phyloP scores from a whole-genome alignment of 345 rosid genomes.

The Firmiana major region DNA sequence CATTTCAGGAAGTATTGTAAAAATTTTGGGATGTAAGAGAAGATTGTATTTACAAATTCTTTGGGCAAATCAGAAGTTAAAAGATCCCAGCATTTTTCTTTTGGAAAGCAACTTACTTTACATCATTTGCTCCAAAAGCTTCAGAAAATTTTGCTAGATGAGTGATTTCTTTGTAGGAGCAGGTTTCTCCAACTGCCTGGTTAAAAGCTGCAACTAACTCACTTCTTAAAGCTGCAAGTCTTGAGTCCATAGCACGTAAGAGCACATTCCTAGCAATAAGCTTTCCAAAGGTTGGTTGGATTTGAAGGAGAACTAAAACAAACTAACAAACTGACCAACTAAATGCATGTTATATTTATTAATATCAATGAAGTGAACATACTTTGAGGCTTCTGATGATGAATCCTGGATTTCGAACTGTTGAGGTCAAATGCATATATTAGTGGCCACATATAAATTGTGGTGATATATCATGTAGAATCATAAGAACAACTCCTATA shows the following conservation, averaged over 20 bases:
- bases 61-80: constrained; percentile 4
- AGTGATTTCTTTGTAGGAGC: constrained; percentile 38
- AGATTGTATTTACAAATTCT: not conserved
- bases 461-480: not conserved
- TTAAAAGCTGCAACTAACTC: constrained; percentile 45
- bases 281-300: constrained; percentile 13
- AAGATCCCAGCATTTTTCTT: not conserved
- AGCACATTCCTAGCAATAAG: constrained; percentile 49
- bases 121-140: constrained; percentile 43
- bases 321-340: not conserved
- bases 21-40: not conserved
- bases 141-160: constrained; percentile 40
- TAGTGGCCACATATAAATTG: constrained; percentile 2
- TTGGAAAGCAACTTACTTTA: constrained; percentile 44
- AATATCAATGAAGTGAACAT: constrained; percentile 17
- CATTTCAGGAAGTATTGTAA: not conserved
- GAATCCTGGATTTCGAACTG: constrained; percentile 36
- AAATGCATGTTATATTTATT: not conserved
- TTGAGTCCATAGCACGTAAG: constrained; percentile 55
- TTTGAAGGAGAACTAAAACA: constrained; percentile 14
- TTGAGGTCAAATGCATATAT: constrained; percentile 15
- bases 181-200: constrained; percentile 34
- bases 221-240: constrained; percentile 45
- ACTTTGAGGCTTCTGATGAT: constrained; percentile 51
- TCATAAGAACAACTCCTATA: constrained; percentile 1